phyloP scores from a whole-genome alignment of 169 alveolate genomes.

The Haemoproteus tartakovskyi region DNA sequence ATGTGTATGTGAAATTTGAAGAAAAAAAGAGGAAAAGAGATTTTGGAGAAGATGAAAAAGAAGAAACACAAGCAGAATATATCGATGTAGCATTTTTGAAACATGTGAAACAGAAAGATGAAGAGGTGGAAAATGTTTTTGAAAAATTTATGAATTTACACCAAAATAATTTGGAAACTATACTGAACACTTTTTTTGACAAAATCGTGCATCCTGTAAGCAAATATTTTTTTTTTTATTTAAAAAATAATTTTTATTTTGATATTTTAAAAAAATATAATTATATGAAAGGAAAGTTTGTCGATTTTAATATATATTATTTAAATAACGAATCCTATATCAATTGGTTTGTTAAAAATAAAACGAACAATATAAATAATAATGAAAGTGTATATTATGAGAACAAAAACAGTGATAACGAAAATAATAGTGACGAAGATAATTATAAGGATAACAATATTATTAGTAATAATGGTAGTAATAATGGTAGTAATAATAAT shows the following conservation, averaged over 20 bases:
- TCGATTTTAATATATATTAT: constrained; percentile 26
- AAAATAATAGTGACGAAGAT: too few species aligned
- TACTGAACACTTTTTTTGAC: constrained; percentile 20
- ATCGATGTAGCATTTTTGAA: too few species aligned
- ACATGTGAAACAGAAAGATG: too few species aligned
- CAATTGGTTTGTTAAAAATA: too few species aligned
- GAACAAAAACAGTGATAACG: too few species aligned
- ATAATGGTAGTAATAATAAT: too few species aligned
- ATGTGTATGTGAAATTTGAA: constrained; percentile 23
- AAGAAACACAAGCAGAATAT: too few species aligned
- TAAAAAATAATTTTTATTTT: constrained; percentile 17
- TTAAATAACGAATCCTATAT: background rate
- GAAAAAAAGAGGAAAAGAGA: constrained; percentile 8
- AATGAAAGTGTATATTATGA: too few species aligned
- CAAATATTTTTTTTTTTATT: constrained; percentile 40
- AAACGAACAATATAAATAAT: too few species aligned
- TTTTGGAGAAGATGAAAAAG: too few species aligned
- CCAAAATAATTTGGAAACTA: constrained; percentile 12
- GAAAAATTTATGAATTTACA: constrained; percentile 9
- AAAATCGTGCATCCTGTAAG: constrained; percentile 25
- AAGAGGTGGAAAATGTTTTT: constrained; percentile 18
- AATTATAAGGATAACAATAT: too few species aligned
- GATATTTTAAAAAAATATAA: constrained; percentile 36
- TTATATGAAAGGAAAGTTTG: constrained; percentile 30
- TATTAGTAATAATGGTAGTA: too few species aligned